phyloP scores from a whole-genome alignment of 2,329 filamentous ascomycete genomes.

The Neofusicoccum umdonicola region DNA sequence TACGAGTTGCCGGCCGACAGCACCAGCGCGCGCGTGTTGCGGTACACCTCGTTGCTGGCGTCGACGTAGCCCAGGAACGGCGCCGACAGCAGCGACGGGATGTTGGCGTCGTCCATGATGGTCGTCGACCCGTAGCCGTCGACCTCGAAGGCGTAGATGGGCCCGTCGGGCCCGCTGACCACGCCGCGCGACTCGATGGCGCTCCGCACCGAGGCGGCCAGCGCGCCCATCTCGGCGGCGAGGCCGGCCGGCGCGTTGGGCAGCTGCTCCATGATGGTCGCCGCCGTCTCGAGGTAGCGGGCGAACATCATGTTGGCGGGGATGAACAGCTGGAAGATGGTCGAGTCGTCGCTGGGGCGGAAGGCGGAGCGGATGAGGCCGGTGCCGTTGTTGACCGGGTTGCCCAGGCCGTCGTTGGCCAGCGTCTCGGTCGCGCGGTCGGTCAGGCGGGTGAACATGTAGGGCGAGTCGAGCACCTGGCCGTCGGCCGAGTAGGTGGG shows the following conservation, averaged over 20 bases:
- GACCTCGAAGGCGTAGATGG: slow-evolving; percentile 49
- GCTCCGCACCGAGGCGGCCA: slow-evolving; percentile 48
- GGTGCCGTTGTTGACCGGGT: slow-evolving; percentile 48
- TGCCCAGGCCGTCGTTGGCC: slow-evolving; percentile 54
- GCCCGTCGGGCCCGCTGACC: slow-evolving; percentile 32
- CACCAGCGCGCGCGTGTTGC: slow-evolving; percentile 46
- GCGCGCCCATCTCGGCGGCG: slow-evolving; percentile 54
- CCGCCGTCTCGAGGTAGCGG: slow-evolving; percentile 56
- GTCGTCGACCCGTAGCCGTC: slow-evolving; percentile 53
- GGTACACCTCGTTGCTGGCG: slow-evolving; percentile 41
- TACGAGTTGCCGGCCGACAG: slow-evolving; percentile 49
- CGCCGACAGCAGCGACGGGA: slow-evolving; percentile 64
- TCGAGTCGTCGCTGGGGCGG: slow-evolving; percentile 50
- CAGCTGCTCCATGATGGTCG: slow-evolving; percentile 53
- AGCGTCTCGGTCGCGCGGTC: slow-evolving; percentile 48
- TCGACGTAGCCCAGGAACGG: slow-evolving; percentile 61
- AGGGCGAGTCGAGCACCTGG: slow-evolving; percentile 42
- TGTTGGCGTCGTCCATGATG: slow-evolving; percentile 71
- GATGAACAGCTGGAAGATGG: slow-evolving; percentile 51
- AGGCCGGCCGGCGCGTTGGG: slow-evolving; percentile 49
- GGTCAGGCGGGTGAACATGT: slow-evolving; percentile 46
- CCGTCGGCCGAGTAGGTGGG: slow-evolving; percentile 50
- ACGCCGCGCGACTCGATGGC: slow-evolving; percentile 48
- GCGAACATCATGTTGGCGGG: slow-evolving; percentile 70
- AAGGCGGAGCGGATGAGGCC: slow-evolving; percentile 51